Evolutionary conservation across 2,329 filamentous ascomycete genomes (phyloP), one percentile per base, ranked within the genome.

Genomic region (Colletotrichum cereale): DNA sequence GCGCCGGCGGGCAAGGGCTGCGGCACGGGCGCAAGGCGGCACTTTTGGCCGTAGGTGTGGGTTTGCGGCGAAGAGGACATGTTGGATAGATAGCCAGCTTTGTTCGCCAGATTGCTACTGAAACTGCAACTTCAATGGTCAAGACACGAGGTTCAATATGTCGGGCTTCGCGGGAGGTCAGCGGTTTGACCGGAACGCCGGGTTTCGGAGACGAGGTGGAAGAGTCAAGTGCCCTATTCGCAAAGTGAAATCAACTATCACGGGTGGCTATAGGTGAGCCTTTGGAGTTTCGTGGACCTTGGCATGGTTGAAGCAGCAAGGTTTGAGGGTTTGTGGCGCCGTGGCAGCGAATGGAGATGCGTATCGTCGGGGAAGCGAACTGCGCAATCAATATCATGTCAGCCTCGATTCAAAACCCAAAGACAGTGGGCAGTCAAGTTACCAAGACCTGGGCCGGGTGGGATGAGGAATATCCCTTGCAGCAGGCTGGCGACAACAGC

Each of bases 31-130:
- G 86, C 84, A 48, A 89, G 82, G 47, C 86, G 87, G 78, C 91
- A 93, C 66, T 85, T 86, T 34, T 86, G 79, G 71, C 88, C 88
- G 75, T 88, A 89, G 16, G 88, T 91, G 79, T 93, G 91, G 21
- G 14, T 14, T 18, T 50, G 63, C 24, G 65, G n/a, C 18, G 36
- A 38, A 14, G 62, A 44, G 34, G 65, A 48, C 69, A 72, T 72
- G 6, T 8, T 52, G 34, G 14, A 12, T 21, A 18, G 14, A 12
- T 21, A 18, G 12, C 21, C 18, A 12, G 14, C 38, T 24, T 29
- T n/a, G 4, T 36, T 21, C 10, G 16, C 11, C 16, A 26, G 4
- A 2, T 53, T 47, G 63, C 24, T 21, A 12, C 31, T 12, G 8
- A 36, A 34, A 14, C 18, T 55, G 26, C 11, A 12, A 14, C 18